Evolutionary conservation across 2,329 filamentous ascomycete genomes (phyloP).

Genomic region (Calonectria fujianensis): DNA sequence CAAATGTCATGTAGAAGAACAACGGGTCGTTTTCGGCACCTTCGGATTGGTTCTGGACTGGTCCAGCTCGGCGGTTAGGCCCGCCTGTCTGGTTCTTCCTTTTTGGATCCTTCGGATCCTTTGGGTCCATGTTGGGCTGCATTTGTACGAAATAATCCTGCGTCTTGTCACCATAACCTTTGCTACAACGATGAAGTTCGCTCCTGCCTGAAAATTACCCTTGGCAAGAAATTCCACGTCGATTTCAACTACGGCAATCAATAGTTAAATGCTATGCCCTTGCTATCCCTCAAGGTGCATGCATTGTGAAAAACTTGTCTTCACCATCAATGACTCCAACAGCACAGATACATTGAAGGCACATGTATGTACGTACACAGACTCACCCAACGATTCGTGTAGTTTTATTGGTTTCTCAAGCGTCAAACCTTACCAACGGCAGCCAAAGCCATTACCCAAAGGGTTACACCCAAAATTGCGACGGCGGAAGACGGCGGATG

Average conservation of each 20-base stretch:
- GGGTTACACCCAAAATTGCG: slow-evolving; percentile 10
- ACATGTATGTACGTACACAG: not conserved
- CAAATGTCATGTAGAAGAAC: slow-evolving; percentile 59
- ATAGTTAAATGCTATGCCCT: not conserved
- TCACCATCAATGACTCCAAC: slow-evolving; percentile 1
- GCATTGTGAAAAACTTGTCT: not conserved
- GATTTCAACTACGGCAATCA: not conserved
- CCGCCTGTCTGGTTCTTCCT: not conserved
- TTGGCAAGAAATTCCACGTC: not conserved
- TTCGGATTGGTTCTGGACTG: not conserved
- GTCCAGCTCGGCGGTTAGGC: not conserved
- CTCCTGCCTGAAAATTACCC: no score
- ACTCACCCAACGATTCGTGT: not conserved
- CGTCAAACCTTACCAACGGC: slow-evolving; percentile 17
- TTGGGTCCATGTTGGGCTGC: not conserved
- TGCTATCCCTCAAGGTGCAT: not conserved
- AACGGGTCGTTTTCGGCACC: slow-evolving; percentile 41
- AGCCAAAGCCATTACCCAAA: slow-evolving; percentile 2
- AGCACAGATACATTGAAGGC: not conserved
- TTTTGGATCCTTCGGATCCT: not conserved
- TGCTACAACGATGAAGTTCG: not conserved
- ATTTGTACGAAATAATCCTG: not conserved
- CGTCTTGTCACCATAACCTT: not conserved
- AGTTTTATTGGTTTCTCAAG: slow-evolving; percentile 25
- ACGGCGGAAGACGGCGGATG: slow-evolving; percentile 26